A percentile compares a stretch with the other conserved stretches of the same genome.
Evolutionary conservation across 2,329 filamentous ascomycete species (phyloP).

Genomic region (Aspergillus fumigatus): DNA sequence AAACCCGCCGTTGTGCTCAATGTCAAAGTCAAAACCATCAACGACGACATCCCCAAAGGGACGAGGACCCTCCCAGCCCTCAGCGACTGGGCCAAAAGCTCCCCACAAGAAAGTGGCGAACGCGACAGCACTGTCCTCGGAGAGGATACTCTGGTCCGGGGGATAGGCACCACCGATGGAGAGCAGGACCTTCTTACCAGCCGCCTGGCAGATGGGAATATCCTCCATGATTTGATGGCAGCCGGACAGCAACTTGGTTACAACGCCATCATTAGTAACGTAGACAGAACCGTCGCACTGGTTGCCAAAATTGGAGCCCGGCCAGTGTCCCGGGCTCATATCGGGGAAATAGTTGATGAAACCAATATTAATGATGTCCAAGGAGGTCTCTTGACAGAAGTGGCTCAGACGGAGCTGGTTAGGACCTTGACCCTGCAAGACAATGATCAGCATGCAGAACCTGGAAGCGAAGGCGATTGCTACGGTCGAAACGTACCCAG

Average conservation of each 20-base stretch:
- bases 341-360: constrained; percentile 54
- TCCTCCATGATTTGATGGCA: constrained; percentile 44
- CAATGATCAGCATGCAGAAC: constrained; percentile 7
- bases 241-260: constrained; percentile 39
- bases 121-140: constrained; percentile 35
- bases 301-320: constrained; percentile 54
- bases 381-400: constrained; percentile 48
- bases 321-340: constrained; percentile 41
- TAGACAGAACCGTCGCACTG: constrained; percentile 45
- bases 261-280: constrained; percentile 31
- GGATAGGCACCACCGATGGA: constrained; percentile 45
- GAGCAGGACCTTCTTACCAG: constrained; percentile 43
- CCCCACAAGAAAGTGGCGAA: constrained; percentile 50
- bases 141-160: constrained; percentile 41
- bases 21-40: constrained; percentile 53
- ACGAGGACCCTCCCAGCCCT: constrained; percentile 38
- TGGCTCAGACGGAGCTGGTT: constrained; percentile 46
- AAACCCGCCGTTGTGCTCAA: constrained; percentile 27
- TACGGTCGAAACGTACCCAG: constrained; percentile 37
- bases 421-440: constrained; percentile 47
- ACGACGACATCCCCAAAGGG: constrained; percentile 45
- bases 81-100: constrained; percentile 44
- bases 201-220: constrained; percentile 36
- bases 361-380: constrained; percentile 54
- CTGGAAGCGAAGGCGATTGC: background rate